Evolutionary conservation across 495 filamentous ascomycete genomes (phyloP).

Genomic region (Hypoxylon perforatum): DNA sequence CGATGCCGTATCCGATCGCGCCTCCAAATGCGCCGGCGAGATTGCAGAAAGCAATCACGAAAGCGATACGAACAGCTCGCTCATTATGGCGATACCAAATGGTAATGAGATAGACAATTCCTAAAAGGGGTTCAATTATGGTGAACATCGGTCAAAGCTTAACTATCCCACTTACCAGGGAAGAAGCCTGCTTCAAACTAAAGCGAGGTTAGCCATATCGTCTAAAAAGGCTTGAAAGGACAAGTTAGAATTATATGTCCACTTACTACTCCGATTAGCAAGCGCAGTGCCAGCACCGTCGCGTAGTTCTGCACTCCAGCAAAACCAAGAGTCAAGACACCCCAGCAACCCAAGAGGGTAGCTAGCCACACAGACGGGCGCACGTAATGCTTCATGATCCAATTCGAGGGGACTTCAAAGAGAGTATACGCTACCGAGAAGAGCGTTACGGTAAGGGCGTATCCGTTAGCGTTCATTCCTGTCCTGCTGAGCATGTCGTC

Average conservation of each 20-base stretch:
- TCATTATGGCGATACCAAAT: slow-evolving; percentile 63
- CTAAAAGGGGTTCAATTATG: slow-evolving; percentile 4
- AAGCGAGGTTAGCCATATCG: slow-evolving; percentile 7
- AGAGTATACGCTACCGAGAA: slow-evolving; percentile 69
- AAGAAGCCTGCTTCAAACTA: slow-evolving; percentile 57
- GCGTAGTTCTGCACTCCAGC: slow-evolving; percentile 36
- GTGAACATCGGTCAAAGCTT: not conserved
- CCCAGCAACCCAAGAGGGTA: slow-evolving; percentile 33
- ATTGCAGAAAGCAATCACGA: slow-evolving; percentile 61
- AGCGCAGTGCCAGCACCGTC: slow-evolving; percentile 33
- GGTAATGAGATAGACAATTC: slow-evolving; percentile 58
- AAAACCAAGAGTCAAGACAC: slow-evolving; percentile 38
- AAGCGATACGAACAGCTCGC: slow-evolving; percentile 56
- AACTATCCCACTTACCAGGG: slow-evolving; percentile 37
- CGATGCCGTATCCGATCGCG: slow-evolving; percentile 49
- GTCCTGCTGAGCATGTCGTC: slow-evolving; percentile 35
- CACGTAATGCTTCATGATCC: slow-evolving; percentile 38
- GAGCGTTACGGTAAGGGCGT: slow-evolving; percentile 68
- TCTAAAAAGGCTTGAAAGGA: not conserved
- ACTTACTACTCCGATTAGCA: slow-evolving; percentile 41
- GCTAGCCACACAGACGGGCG: slow-evolving; percentile 35
- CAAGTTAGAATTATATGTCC: not conserved
- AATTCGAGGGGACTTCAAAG: slow-evolving; percentile 39
- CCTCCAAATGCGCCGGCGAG: slow-evolving; percentile 63
- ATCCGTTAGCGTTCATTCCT: slow-evolving; percentile 30